These are phyloP conservation scores for Coemansia sp. DNA, from an alignment of 192 early-diverging fungal genomes.

Conservation along the genomic window DNA sequence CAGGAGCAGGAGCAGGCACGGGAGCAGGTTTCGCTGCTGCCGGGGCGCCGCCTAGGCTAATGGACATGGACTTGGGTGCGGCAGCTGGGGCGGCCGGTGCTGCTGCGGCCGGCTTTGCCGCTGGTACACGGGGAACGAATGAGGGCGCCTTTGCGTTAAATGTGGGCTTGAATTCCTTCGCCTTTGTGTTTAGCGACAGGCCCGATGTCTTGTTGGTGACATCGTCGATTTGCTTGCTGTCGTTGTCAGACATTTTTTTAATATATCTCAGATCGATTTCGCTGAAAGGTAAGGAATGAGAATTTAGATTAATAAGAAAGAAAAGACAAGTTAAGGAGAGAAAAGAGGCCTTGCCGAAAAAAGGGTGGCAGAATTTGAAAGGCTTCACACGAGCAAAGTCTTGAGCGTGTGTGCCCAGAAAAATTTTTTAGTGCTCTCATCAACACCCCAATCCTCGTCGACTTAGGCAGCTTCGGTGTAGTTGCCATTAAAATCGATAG, in stretches of 20 bases:
- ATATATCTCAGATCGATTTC: neutral
- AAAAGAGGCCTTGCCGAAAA: neutral
- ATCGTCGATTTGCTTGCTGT: constrained; percentile 33
- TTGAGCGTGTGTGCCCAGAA: neutral
- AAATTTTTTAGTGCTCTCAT: neutral
- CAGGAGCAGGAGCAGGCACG: constrained; percentile 36
- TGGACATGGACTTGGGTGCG: constrained; percentile 26
- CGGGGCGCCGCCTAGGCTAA: constrained; percentile 33
- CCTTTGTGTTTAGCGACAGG: constrained; percentile 62
- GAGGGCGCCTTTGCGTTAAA: constrained; percentile 62
- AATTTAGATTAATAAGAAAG: constrained; percentile 10
- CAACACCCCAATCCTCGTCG: neutral
- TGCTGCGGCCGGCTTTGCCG: constrained; percentile 40
- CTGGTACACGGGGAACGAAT: constrained; percentile 71
- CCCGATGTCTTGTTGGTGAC: constrained; percentile 58
- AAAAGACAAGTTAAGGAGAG: constrained; percentile 5
- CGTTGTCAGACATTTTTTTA: constrained; percentile 34
- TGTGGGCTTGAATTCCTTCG: constrained; percentile 69
- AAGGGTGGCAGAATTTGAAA: neutral
- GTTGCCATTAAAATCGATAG: constrained; percentile 82
- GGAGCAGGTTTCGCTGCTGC: constrained; percentile 27
- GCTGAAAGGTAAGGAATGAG: neutral
- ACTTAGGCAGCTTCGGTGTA: constrained; percentile 40
- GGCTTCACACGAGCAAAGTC: neutral
- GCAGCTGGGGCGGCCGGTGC: constrained; percentile 11